These are phyloP conservation scores for Neonectria coccinea DNA, from an alignment of 2,329 filamentous ascomycete species.

Conservation along the genomic window DNA sequence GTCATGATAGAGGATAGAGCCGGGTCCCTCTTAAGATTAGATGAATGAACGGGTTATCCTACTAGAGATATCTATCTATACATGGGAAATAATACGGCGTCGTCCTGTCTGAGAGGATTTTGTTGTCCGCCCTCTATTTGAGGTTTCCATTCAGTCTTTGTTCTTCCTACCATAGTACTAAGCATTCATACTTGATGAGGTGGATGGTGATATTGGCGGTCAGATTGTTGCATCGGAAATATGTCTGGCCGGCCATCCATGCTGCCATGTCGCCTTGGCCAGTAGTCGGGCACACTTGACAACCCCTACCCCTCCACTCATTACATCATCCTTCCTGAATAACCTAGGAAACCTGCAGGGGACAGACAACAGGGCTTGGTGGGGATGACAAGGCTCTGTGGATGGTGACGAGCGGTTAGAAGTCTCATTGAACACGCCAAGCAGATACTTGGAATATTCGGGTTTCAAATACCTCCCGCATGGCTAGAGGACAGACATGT, in stretches of 20 bases:
- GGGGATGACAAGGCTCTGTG: slow-evolving; percentile 6
- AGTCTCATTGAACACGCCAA: not conserved
- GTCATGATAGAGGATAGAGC: slow-evolving; percentile 45
- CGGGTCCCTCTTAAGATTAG: slow-evolving; percentile 42
- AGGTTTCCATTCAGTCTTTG: not conserved
- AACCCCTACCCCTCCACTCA: slow-evolving; percentile 20
- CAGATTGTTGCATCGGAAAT: not conserved
- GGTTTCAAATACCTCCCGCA: not conserved
- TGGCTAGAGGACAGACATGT: not conserved
- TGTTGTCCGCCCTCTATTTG: not conserved
- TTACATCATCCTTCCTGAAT: slow-evolving; percentile 23
- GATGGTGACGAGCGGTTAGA: not conserved
- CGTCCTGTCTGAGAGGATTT: slow-evolving; percentile 7
- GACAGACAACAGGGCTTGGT: slow-evolving; percentile 14
- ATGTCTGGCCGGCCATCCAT: not conserved
- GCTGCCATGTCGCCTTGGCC: not conserved
- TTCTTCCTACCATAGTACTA: no score
- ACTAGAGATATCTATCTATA: slow-evolving; percentile 38
- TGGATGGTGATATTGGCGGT: no score
- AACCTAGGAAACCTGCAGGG: slow-evolving; percentile 9
- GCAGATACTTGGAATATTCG: not conserved
- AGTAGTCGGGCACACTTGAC: not conserved
- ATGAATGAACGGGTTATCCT: slow-evolving; percentile 45
- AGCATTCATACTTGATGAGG: not conserved
- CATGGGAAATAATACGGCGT: slow-evolving; percentile 15